These are phyloP conservation scores for Talaromyces thailandensis DNA, from an alignment of 495 filamentous ascomycete species.

Conservation along the genomic window DNA sequence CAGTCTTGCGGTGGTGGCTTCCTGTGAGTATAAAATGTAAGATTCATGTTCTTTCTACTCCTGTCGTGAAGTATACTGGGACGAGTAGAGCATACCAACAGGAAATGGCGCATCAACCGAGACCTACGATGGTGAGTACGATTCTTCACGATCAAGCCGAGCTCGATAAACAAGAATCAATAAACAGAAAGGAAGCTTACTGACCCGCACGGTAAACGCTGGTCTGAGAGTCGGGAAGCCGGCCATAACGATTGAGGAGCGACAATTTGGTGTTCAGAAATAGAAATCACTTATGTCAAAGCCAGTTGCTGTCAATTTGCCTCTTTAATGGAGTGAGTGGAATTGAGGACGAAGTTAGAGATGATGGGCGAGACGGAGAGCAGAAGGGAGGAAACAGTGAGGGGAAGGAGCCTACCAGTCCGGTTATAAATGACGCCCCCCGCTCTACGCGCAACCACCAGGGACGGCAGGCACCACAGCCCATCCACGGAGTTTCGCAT, in stretches of 20 bases:
- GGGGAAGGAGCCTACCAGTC: neutral
- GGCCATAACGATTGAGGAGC: constrained; percentile 21
- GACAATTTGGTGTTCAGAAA: neutral
- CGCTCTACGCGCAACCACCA: no score
- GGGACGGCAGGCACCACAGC: no score
- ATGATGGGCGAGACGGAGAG: neutral
- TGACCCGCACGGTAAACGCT: constrained; percentile 34
- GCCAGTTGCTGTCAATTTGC: neutral
- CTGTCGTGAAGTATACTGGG: neutral
- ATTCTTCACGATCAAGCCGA: neutral
- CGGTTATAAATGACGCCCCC: no score
- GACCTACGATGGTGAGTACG: constrained; percentile 10
- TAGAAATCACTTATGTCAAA: neutral
- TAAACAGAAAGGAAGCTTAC: neutral
- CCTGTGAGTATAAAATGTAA: neutral
- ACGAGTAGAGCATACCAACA: constrained; percentile 5
- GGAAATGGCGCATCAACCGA: constrained; percentile 14
- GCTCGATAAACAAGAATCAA: neutral
- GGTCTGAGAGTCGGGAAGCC: constrained; percentile 33
- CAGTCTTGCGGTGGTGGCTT: constrained; percentile 3
- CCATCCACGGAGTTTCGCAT: no score
- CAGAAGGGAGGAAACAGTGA: neutral
- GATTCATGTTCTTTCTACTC: neutral
- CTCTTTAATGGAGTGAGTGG: no score
- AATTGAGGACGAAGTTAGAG: neutral